Evolutionary conservation across 2,329 filamentous ascomycete genomes (phyloP), one percentile per base, ranked within the genome.

Genomic region (Colletotrichum echinochloae): DNA sequence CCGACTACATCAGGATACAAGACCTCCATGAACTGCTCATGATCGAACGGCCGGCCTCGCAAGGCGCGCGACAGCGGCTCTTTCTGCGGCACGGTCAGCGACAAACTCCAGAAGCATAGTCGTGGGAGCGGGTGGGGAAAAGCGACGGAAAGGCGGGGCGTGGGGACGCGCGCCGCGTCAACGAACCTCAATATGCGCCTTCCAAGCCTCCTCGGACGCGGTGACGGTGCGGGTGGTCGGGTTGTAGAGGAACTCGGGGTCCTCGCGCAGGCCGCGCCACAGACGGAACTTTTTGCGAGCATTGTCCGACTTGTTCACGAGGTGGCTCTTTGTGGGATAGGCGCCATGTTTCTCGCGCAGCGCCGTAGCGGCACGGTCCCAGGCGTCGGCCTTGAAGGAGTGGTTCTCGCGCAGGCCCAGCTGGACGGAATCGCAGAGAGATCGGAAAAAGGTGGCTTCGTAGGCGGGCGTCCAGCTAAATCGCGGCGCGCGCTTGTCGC

Each of bases 261-360:
- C 84, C 76, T 89, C 88, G 30, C 87, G 81, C 73, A 90, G 78
- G 28, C 87, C 87, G 23, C 88, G 80, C 88, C 88, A 90, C 62
- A 89, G 80, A n/a, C 88, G 86, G 72, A 89, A 90, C 75, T 88
- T 87, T 78, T 90, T 90, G 60, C 88, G 84, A 70, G 88, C 88
- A 77, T 90, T 90, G 79, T 90, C 88, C 73, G 86, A 88, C 80
- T 90, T 90, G 81, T 90, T 90, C 78, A 90, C 88, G 44, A 90
- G 84, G 65, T 90, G 88, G 74, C 83, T 86, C 79, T 89, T 89
- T 72, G 87, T 84, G n/a, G 87, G 87, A 72, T 83, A 88, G 55
- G 87, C 87, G 75, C 82, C 82, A 74, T 89, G 88, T 64, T 83
- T 83, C 37, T 87, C 85, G 78, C 86, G 84, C 65, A 90, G 79